Evolutionary conservation across 2,329 filamentous ascomycete species (phyloP).

Genomic region (Mollisiaceae sp.): DNA sequence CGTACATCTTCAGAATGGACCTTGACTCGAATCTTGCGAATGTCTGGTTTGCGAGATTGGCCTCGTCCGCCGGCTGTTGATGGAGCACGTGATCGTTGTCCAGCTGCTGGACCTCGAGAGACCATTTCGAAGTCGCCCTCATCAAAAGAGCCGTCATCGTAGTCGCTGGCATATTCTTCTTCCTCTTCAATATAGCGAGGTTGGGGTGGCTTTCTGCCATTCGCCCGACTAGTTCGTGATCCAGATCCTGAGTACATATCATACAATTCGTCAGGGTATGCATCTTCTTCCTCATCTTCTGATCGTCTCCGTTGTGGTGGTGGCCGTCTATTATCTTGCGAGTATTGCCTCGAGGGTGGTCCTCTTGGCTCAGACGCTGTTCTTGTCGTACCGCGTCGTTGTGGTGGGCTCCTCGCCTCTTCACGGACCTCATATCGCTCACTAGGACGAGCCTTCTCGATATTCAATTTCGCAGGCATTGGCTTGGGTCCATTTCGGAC

Average conservation of each 20-base stretch:
- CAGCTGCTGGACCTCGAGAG: slow-evolving; percentile 55
- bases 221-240: slow-evolving; percentile 45
- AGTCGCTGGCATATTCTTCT: slow-evolving; percentile 75
- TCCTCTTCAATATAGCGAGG: slow-evolving; percentile 80
- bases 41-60: slow-evolving; percentile 65
- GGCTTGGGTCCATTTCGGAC: slow-evolving; percentile 66
- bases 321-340: slow-evolving; percentile 39
- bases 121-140: slow-evolving; percentile 84
- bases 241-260: slow-evolving; percentile 63
- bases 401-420: slow-evolving; percentile 44
- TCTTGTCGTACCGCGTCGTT: slow-evolving; percentile 51
- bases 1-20: slow-evolving; percentile 90
- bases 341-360: slow-evolving; percentile 44
- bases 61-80: slow-evolving; percentile 51
- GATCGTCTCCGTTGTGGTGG: slow-evolving; percentile 36
- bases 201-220: slow-evolving; percentile 49
- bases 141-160: slow-evolving; percentile 73
- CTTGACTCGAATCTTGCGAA: slow-evolving; percentile 86
- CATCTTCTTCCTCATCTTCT: slow-evolving; percentile 59
- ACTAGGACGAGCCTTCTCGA: slow-evolving; percentile 58
- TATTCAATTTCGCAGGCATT: slow-evolving; percentile 66
- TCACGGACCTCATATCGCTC: slow-evolving; percentile 44
- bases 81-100: slow-evolving; percentile 46
- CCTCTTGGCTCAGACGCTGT: slow-evolving; percentile 58
- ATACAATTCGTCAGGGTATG: slow-evolving; percentile 65